These are phyloP conservation scores for Mortierella sp. DNA, from an alignment of 371 early-diverging fungal genomes.

Conservation along the genomic window DNA sequence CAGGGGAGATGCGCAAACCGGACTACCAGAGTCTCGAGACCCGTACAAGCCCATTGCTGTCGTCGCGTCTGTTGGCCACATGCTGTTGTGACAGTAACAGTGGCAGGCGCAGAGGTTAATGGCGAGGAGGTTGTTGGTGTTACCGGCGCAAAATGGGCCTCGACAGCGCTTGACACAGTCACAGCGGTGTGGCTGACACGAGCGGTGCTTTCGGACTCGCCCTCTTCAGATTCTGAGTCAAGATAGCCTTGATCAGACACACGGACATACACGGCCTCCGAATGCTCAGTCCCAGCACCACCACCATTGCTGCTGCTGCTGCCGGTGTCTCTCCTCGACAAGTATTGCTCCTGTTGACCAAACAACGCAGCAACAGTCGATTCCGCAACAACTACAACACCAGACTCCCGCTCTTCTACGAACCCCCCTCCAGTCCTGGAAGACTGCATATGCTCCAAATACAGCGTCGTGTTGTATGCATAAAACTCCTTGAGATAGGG, in stretches of 20 bases:
- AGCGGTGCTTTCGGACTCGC: background rate
- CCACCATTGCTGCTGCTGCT: background rate
- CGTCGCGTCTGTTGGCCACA: background rate
- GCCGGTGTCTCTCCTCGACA: background rate
- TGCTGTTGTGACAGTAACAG: background rate
- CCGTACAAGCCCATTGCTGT: conserved; percentile 47
- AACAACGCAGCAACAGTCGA: background rate
- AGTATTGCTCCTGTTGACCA: background rate
- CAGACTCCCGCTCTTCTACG: background rate
- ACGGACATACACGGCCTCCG: background rate
- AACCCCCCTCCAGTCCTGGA: background rate
- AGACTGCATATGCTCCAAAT: conserved; percentile 44
- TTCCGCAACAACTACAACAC: background rate
- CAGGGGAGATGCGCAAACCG: conserved; percentile 51
- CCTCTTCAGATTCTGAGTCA: background rate
- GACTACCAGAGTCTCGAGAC: conserved; percentile 33
- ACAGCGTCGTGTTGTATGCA: conserved; percentile 51
- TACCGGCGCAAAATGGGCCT: background rate
- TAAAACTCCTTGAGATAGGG: conserved; percentile 44
- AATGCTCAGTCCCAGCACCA: background rate
- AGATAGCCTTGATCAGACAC: background rate
- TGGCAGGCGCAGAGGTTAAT: background rate
- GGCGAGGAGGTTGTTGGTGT: background rate
- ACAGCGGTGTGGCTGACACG: background rate
- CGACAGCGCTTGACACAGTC: background rate